phyloP scores from a whole-genome alignment of 345 rosid genomes.

The Lepidium africanum region DNA sequence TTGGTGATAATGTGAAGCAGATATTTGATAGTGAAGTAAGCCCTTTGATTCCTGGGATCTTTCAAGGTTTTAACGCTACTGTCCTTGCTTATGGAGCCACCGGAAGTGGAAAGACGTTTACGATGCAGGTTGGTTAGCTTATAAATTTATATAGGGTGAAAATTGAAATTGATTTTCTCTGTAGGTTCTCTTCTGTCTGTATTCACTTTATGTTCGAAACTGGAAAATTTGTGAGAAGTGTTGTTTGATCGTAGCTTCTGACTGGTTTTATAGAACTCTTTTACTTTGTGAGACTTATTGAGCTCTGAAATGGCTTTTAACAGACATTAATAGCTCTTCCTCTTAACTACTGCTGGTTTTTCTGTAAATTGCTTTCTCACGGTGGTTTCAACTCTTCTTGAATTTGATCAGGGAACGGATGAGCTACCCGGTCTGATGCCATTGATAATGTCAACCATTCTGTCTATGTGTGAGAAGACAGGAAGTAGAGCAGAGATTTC shows the following conservation, averaged over 20 bases:
- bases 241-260: background rate
- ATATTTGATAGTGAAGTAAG: conserved; percentile 69
- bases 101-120: conserved; percentile 89
- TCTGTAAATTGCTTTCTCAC: background rate
- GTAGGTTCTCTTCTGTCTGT: background rate
- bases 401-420: conserved; percentile 49
- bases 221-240: background rate
- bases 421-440: conserved; percentile 67
- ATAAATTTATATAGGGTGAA: background rate
- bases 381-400: background rate
- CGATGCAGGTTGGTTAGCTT: conserved; percentile 65
- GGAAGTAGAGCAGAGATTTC: conserved; percentile 59
- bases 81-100: conserved; percentile 94
- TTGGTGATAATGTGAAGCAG: conserved; percentile 49
- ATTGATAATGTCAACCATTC: conserved; percentile 57
- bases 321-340: background rate
- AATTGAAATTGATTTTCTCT: background rate
- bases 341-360: background rate
- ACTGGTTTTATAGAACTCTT: background rate
- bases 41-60: conserved; percentile 56
- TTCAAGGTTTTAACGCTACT: conserved; percentile 64
- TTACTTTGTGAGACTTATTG: background rate
- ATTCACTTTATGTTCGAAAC: background rate
- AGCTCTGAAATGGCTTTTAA: background rate
- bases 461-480: conserved; percentile 43